A percentile compares a stretch with the other conserved stretches of the same genome.
Evolutionary conservation across 805 yeast genomes (phyloP).

Genomic region (Komagataella ulmi): DNA sequence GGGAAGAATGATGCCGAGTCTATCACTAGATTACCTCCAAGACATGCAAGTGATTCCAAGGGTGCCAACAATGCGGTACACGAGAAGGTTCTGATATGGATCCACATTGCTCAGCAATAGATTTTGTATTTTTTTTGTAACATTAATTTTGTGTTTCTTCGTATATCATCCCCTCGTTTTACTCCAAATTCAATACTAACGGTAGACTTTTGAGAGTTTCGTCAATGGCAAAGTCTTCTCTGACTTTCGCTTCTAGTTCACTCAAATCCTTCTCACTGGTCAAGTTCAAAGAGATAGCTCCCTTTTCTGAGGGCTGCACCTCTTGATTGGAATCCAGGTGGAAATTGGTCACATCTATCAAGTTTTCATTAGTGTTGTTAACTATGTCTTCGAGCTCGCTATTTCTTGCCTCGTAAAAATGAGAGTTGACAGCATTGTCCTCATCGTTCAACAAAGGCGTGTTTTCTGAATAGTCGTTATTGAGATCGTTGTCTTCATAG

Average conservation of each 20-base stretch:
- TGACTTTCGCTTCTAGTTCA: background rate
- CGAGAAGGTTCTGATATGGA: conserved; percentile 26
- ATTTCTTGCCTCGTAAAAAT: conserved; percentile 14
- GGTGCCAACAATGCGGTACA: conserved; percentile 11
- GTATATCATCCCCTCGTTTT: background rate
- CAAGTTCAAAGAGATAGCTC: background rate
- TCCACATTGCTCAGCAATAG: conserved; percentile 18
- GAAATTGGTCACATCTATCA: conserved; percentile 15
- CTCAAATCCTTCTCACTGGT: background rate
- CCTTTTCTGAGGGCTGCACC: background rate
- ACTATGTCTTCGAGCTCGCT: conserved; percentile 18
- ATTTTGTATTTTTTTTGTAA: background rate
- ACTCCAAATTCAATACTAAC: background rate
- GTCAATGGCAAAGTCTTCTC: background rate
- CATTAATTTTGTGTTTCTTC: background rate
- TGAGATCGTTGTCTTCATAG: conserved; percentile 8
- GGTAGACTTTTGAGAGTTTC: background rate
- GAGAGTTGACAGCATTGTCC: conserved; percentile 10
- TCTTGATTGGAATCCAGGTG: background rate
- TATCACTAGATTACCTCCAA: conserved; percentile 8
- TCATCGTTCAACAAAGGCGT: conserved; percentile 13
- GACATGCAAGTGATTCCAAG: conserved; percentile 6
- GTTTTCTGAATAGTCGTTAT: conserved; percentile 7
- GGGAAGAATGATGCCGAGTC: conserved; percentile 10
- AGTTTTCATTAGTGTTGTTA: conserved; percentile 18